Conservation (phyloP, 208 protist species). For the Porcisia deanei region DNA sequence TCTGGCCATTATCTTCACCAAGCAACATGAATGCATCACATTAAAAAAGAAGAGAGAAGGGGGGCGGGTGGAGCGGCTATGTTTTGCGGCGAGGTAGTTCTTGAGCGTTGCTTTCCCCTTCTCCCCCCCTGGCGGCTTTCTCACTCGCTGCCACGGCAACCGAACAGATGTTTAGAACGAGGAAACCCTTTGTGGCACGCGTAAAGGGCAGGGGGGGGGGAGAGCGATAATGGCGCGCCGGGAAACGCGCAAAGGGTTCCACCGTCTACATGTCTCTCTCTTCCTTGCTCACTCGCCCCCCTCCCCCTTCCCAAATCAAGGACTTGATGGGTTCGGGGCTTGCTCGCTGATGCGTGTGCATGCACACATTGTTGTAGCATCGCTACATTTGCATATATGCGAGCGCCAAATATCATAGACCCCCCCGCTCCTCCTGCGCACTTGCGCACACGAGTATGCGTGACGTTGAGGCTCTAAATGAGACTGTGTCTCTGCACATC, state of each 20-base stretch:
- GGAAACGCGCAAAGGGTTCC: not conserved
- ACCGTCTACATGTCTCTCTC: not conserved
- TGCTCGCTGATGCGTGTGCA: not conserved
- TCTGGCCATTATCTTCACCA: too few relatives aligned
- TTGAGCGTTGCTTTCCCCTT: too few relatives aligned
- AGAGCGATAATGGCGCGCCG: not conserved
- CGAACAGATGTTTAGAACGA: too few relatives aligned
- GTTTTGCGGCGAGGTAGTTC: too few relatives aligned
- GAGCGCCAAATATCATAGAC: not conserved
- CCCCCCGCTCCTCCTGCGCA: not conserved
- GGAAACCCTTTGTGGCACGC: not conserved
- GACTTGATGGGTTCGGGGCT: not conserved
- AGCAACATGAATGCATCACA: too few relatives aligned
- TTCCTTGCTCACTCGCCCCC: not conserved
- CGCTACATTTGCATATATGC: not conserved
- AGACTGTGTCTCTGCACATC: not conserved
- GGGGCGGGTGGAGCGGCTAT: too few relatives aligned
- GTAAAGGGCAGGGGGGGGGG: not conserved
- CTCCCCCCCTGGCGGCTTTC: too few relatives aligned
- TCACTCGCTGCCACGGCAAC: too few relatives aligned
- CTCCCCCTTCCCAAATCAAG: not conserved
- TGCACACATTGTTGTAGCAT: not conserved
- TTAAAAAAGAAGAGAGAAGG: too few relatives aligned
- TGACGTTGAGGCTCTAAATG: not conserved
- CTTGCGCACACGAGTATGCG: not conserved